These are phyloP conservation scores for Eucalyptus tenuipes DNA, from an alignment of 345 rosid genomes.

Conservation along the genomic window DNA sequence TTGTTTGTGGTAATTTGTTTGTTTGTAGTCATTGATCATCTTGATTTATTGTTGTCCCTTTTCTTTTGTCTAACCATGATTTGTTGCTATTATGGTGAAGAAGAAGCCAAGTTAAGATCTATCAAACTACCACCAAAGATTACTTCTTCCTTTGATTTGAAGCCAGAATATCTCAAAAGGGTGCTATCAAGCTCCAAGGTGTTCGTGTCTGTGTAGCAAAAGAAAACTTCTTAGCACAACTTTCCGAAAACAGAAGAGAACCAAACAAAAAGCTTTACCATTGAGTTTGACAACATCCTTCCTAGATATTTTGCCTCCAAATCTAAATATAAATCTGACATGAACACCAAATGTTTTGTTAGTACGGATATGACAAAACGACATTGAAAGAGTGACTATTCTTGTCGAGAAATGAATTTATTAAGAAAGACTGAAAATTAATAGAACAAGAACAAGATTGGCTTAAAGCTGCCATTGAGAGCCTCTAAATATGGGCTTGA, in stretches of 20 bases:
- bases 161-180: too few species aligned
- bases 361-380: neutral
- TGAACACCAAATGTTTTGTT: neutral
- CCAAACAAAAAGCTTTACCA: too few species aligned
- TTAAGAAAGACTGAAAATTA: too few species aligned
- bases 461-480: neutral
- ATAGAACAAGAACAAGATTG: accelerated
- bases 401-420: neutral
- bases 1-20: too few species aligned
- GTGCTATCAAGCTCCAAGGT: too few species aligned
- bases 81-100: slow-evolving; percentile 35
- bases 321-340: too few species aligned
- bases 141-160: too few species aligned
- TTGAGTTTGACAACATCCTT: too few species aligned
- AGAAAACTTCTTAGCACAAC: too few species aligned
- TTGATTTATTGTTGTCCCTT: neutral
- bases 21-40: neutral
- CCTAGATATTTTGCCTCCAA: too few species aligned
- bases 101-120: slow-evolving; percentile 85
- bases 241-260: too few species aligned
- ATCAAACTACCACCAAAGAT: neutral
- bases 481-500: neutral
- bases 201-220: too few species aligned
- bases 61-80: neutral
- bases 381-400: neutral